phyloP scores from a whole-genome alignment of 306 rosid genomes.

The Boehmeria nivea region DNA sequence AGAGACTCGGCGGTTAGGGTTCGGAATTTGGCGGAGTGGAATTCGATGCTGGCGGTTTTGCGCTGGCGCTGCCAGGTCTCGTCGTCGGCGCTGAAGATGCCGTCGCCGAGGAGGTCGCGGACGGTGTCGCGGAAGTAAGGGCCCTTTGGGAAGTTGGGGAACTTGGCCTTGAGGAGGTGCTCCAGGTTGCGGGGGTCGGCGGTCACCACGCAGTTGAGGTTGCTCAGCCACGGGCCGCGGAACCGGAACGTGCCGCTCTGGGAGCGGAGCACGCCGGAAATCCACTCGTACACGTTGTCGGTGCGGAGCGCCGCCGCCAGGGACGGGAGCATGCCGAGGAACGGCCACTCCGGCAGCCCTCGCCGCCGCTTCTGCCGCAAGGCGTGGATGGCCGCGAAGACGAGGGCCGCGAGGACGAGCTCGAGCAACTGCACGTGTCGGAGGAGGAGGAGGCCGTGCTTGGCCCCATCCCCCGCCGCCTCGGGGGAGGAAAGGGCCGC shows the following conservation, averaged over 20 bases:
- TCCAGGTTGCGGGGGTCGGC: slow-evolving; percentile 83
- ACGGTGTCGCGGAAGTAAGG: slow-evolving; percentile 54
- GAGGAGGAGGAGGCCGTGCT: slow-evolving; percentile 19
- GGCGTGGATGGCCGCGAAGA: slow-evolving; percentile 56
- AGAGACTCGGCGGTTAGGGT: slow-evolving; percentile 51
- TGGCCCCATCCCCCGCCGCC: slow-evolving; percentile 1
- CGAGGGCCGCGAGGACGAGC: slow-evolving; percentile 43
- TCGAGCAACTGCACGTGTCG: slow-evolving; percentile 50
- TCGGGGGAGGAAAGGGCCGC: not conserved
- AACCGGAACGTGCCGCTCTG: slow-evolving; percentile 64
- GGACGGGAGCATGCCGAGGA: slow-evolving; percentile 84
- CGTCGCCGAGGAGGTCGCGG: slow-evolving; percentile 71
- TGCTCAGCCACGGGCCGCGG: slow-evolving; percentile 64
- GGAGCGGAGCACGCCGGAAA: slow-evolving; percentile 30
- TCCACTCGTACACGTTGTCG: slow-evolving; percentile 61
- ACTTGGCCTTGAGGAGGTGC: slow-evolving; percentile 77
- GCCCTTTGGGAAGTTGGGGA: slow-evolving; percentile 71
- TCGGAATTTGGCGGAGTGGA: slow-evolving; percentile 72
- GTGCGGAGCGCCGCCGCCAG: slow-evolving; percentile 30
- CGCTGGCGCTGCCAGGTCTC: slow-evolving; percentile 82
- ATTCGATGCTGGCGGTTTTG: slow-evolving; percentile 82
- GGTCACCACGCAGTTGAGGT: slow-evolving; percentile 60
- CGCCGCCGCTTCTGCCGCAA: slow-evolving; percentile 49
- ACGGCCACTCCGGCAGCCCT: slow-evolving; percentile 69
- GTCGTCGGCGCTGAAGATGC: slow-evolving; percentile 71